Conservation (phyloP, 2,329 filamentous ascomycete species). For the Fusarium devonianum region DNA sequence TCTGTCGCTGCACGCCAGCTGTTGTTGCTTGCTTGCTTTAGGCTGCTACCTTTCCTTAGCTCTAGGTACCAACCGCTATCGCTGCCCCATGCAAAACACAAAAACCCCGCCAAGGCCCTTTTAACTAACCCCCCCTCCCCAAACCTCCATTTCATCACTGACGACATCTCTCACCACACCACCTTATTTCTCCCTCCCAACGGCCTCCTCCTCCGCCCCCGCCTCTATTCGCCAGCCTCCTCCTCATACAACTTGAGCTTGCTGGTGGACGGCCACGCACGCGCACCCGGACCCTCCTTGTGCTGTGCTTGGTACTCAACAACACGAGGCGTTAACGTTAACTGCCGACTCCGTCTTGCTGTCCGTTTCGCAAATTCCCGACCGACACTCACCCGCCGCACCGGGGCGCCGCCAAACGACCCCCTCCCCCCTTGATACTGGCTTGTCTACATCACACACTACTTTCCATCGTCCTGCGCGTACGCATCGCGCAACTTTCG, state of each 20-base stretch:
- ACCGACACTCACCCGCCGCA: conserved; percentile 23
- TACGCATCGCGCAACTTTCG: conserved; percentile 51
- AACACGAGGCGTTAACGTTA: conserved; percentile 27
- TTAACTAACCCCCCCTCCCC: conserved; percentile 27
- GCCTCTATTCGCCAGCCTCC: conserved; percentile 29
- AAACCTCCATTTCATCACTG: conserved; percentile 45
- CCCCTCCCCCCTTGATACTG: conserved; percentile 22
- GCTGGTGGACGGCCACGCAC: conserved; percentile 15
- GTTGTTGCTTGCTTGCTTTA: background rate
- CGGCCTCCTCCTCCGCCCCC: conserved; percentile 17
- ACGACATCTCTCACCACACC: conserved; percentile 47
- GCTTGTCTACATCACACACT: conserved; percentile 10
- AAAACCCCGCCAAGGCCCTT: conserved; percentile 41
- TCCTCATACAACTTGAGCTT: conserved; percentile 25
- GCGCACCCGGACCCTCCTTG: conserved; percentile 17
- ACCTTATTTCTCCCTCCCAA: conserved; percentile 30
- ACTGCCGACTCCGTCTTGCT: conserved; percentile 11
- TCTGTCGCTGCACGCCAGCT: too few species aligned
- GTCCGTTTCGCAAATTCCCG: background rate
- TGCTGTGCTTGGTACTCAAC: conserved; percentile 23
- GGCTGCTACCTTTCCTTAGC: background rate
- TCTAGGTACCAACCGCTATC: conserved; percentile 32
- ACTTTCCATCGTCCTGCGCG: conserved; percentile 46
- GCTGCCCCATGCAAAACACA: conserved; percentile 36
- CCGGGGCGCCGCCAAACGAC: conserved; percentile 21